A percentile compares a stretch with the other conserved stretches of the same genome.
phyloP scores from a whole-genome alignment of 306 rosid genomes.

The Begonia fuchsioides region DNA sequence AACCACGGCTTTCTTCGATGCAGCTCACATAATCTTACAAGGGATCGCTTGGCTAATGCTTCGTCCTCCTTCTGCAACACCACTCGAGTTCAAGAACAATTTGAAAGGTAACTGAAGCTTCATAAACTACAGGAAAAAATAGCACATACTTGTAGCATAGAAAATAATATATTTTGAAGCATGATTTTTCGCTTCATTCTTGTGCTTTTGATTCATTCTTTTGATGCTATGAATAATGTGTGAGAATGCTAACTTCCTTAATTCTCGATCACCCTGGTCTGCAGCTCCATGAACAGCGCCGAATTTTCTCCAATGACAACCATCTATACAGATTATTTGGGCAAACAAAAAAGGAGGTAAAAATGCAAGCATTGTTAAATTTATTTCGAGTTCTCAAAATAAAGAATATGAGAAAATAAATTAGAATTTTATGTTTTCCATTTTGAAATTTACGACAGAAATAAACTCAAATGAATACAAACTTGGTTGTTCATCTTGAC shows the following conservation, averaged over 20 bases:
- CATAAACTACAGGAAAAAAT: background rate
- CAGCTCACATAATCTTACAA: constrained; percentile 61
- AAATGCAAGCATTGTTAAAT: background rate
- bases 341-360: constrained; percentile 1
- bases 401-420: too few relatives aligned
- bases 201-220: constrained; percentile 64
- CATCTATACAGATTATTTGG: constrained; percentile 17
- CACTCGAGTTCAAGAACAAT: constrained; percentile 6
- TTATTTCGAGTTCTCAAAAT: too few relatives aligned
- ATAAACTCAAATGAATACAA: too few relatives aligned
- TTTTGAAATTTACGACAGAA: too few relatives aligned
- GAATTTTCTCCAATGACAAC: constrained; percentile 45
- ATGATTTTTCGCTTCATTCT: constrained; percentile 60
- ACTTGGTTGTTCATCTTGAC: too few relatives aligned
- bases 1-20: constrained; percentile 71
- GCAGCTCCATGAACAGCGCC: constrained; percentile 68
- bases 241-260: constrained; percentile 45
- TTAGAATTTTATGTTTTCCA: too few relatives aligned
- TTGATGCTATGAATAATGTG: constrained; percentile 58
- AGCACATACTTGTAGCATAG: constrained; percentile 44
- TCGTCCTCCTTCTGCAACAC: constrained; percentile 59
- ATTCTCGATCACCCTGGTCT: constrained; percentile 46
- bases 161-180: constrained; percentile 64
- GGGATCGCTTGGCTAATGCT: constrained; percentile 50
- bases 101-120: background rate